Evolutionary conservation across 2,329 filamentous ascomycete genomes (phyloP).

Genomic region (Colletotrichum brevisporum): DNA sequence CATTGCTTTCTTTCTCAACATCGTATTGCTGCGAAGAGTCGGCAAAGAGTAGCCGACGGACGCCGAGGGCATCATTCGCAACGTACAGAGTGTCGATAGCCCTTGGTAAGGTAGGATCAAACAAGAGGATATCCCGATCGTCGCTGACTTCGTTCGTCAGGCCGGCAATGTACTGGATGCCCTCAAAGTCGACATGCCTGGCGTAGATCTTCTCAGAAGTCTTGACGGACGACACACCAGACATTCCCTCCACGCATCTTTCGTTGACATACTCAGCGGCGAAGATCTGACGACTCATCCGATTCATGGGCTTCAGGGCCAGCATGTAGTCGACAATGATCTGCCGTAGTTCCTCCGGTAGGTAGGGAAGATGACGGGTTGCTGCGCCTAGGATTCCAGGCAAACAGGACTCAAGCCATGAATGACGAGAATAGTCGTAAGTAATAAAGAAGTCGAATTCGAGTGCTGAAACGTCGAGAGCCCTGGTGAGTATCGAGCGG

Average conservation of each 20-base stretch:
- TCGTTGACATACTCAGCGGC: conserved; percentile 2
- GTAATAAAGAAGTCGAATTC: not conserved
- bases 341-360: not conserved
- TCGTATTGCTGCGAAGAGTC: not conserved
- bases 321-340: not conserved
- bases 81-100: conserved; percentile 3
- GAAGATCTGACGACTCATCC: not conserved
- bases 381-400: not conserved
- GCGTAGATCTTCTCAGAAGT: not conserved
- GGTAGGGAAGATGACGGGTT: not conserved
- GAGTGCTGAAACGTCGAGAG: not conserved
- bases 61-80: conserved; percentile 9
- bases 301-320: not conserved
- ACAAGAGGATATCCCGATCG: not conserved
- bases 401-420: not conserved
- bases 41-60: conserved; percentile 1
- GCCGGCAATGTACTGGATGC: conserved; percentile 5
- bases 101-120: not conserved
- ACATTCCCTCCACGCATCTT: not conserved
- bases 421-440: not conserved
- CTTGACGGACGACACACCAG: not conserved
- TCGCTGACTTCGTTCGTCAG: conserved; percentile 1
- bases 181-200: conserved; percentile 6
- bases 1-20: not conserved
- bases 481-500: not conserved